These are phyloP conservation scores for Phaeophleospora eucalypticola DNA, from an alignment of 2,329 filamentous ascomycete genomes.

Conservation along the genomic window DNA sequence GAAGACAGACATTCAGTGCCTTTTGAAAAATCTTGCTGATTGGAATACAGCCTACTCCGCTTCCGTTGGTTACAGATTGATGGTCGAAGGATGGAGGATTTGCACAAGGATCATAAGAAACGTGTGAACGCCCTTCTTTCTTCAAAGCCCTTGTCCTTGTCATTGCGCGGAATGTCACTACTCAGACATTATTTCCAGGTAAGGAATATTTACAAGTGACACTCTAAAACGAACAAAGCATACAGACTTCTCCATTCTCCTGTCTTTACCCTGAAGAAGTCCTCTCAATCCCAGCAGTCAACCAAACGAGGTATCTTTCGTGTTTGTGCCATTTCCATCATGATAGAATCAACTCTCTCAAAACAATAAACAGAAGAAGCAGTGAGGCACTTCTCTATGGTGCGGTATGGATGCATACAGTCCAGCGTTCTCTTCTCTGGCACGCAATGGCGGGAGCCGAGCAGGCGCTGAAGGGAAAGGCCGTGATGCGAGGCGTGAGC, in stretches of 20 bases:
- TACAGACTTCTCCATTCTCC: neutral
- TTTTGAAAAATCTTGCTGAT: no score
- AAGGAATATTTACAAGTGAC: conserved; percentile 1
- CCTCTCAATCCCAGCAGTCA: no score
- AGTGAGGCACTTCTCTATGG: neutral
- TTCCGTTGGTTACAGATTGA: no score
- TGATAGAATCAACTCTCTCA: neutral
- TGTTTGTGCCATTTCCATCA: neutral
- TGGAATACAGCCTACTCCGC: no score
- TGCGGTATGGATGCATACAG: neutral
- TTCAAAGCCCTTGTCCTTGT: neutral
- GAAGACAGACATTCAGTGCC: no score
- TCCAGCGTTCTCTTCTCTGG: neutral
- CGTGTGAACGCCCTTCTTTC: neutral
- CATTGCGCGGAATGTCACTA: neutral
- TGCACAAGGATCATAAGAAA: neutral
- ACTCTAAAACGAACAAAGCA: neutral
- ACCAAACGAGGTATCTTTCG: neutral
- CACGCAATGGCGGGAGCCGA: neutral
- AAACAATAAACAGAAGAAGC: neutral
- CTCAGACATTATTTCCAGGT: conserved; percentile 2
- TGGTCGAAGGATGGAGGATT: no score
- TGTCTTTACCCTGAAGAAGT: no score
- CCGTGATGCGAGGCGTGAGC: neutral
- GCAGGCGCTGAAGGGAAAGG: neutral